Evolutionary conservation across 768 basidiomycete species (phyloP).

Genomic region (Termitomyces sp.): DNA sequence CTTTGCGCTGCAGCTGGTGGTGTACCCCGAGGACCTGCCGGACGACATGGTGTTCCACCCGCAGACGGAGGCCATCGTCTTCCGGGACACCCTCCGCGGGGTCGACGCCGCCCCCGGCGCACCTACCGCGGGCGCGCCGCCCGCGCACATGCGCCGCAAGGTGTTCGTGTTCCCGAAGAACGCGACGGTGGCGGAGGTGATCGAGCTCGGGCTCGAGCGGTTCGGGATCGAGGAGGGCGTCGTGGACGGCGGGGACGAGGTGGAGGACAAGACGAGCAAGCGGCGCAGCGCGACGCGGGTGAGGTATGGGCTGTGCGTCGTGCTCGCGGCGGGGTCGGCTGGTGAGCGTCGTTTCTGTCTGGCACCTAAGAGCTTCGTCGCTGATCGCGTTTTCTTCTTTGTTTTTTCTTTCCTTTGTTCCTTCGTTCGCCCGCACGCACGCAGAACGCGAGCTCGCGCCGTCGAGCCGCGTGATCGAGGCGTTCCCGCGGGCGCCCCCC

Average conservation of each 20-base stretch:
- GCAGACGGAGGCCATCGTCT: conserved; percentile 89
- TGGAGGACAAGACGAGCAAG: conserved; percentile 88
- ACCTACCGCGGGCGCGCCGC: conserved; percentile 44
- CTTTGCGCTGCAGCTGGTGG: conserved; percentile 83
- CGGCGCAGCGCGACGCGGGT: conserved; percentile 74
- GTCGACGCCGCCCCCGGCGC: conserved; percentile 42
- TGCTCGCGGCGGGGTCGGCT: conserved; percentile 32
- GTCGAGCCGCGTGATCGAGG: conserved; percentile 81
- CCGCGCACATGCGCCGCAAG: conserved; percentile 63
- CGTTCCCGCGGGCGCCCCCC: conserved; percentile 68
- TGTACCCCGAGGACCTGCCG: conserved; percentile 87
- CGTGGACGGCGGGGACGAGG: conserved; percentile 96
- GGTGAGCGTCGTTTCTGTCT: no score
- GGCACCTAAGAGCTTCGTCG: no score
- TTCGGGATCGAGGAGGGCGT: conserved; percentile 98
- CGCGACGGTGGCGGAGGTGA: conserved; percentile 93
- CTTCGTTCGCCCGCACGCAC: no score
- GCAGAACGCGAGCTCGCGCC: conserved; percentile 81
- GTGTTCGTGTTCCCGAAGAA: conserved; percentile 93
- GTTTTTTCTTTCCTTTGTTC: no score
- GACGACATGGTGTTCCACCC: conserved; percentile 96
- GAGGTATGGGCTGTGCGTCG: conserved; percentile 72
- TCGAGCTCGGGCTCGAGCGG: conserved; percentile 85
- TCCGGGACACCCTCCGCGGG: conserved; percentile 66
- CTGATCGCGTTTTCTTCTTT: background rate